These are phyloP conservation scores for Skeletonema grethae DNA, from an alignment of 108 stramenopile species.

Conservation along the genomic window DNA sequence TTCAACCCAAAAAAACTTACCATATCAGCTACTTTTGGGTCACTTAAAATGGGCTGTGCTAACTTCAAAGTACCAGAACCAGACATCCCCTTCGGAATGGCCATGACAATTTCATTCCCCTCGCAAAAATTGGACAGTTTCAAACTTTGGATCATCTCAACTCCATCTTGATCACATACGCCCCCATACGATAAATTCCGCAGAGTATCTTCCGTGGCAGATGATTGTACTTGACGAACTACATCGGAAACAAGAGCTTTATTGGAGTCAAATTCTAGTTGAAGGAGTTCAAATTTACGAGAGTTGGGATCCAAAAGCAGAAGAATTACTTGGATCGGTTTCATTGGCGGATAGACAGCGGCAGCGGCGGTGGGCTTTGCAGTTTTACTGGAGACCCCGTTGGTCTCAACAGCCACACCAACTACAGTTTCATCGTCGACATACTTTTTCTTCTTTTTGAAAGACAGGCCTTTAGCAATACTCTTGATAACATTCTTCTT, in stretches of 20 bases:
- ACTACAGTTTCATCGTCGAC: slow-evolving; percentile 31
- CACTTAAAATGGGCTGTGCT: slow-evolving; percentile 72
- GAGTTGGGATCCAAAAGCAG: slow-evolving; percentile 80
- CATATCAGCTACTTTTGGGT: slow-evolving; percentile 74
- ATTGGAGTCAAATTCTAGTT: slow-evolving; percentile 83
- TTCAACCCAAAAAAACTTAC: slow-evolving; percentile 38
- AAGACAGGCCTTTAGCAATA: slow-evolving; percentile 29
- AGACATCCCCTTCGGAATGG: slow-evolving; percentile 60
- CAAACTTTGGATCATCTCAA: slow-evolving; percentile 40
- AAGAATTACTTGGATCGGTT: slow-evolving; percentile 67
- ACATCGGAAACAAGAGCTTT: slow-evolving; percentile 71
- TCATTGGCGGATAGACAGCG: neutral
- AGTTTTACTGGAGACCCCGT: neutral
- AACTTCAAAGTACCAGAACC: slow-evolving; percentile 54
- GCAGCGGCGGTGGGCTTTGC: neutral
- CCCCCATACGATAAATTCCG: slow-evolving; percentile 51
- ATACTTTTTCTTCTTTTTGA: slow-evolving; percentile 34
- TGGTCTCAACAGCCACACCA: slow-evolving; percentile 11
- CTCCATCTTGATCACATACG: slow-evolving; percentile 52
- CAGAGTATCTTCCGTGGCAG: slow-evolving; percentile 70
- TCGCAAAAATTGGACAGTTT: slow-evolving; percentile 54
- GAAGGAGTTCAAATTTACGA: slow-evolving; percentile 81
- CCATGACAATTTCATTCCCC: slow-evolving; percentile 68
- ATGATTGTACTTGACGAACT: slow-evolving; percentile 63
- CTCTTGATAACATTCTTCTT: slow-evolving; percentile 31